A percentile compares a stretch with the other conserved stretches of the same genome.
phyloP scores from a whole-genome alignment of 805 yeast genomes.

The Ogataea kodamae region DNA sequence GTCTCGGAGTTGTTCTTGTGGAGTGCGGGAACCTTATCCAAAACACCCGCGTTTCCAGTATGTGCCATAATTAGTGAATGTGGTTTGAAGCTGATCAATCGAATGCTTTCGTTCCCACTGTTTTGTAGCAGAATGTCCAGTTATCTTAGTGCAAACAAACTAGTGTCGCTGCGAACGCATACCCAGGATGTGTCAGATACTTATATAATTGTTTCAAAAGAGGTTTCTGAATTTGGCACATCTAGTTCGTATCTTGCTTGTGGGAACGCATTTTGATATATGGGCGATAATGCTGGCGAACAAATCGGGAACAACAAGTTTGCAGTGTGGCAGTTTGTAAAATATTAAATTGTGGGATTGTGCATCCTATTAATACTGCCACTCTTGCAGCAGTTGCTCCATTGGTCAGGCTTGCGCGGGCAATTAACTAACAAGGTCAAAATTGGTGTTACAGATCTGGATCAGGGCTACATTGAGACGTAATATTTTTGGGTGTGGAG shows the following conservation, averaged over 20 bases:
- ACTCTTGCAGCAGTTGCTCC: background rate
- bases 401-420: too few relatives aligned
- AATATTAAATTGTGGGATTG: slow-evolving; percentile 5
- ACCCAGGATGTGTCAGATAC: slow-evolving; percentile 13
- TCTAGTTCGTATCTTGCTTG: too few relatives aligned
- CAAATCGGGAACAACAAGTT: slow-evolving; percentile 1
- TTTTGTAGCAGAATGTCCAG: slow-evolving; percentile 7
- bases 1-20: slow-evolving; percentile 4
- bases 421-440: too few relatives aligned
- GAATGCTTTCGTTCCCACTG: slow-evolving; percentile 6
- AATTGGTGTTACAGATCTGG: too few relatives aligned
- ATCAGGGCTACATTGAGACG: too few relatives aligned
- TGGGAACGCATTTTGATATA: too few relatives aligned
- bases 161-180: slow-evolving; percentile 6
- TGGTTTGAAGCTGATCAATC: slow-evolving; percentile 1
- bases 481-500: too few relatives aligned
- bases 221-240: slow-evolving; percentile 4
- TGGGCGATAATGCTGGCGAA: slow-evolving; percentile 9
- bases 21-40: slow-evolving; percentile 7
- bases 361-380: background rate
- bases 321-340: slow-evolving; percentile 9
- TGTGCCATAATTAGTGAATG: slow-evolving; percentile 10
- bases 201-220: slow-evolving; percentile 12
- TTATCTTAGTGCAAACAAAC: slow-evolving; percentile 3
- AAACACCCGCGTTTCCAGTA: slow-evolving; percentile 7